phyloP scores from a whole-genome alignment of 1,284 basidiomycete species.

The Taiwanofungus camphoratus region DNA sequence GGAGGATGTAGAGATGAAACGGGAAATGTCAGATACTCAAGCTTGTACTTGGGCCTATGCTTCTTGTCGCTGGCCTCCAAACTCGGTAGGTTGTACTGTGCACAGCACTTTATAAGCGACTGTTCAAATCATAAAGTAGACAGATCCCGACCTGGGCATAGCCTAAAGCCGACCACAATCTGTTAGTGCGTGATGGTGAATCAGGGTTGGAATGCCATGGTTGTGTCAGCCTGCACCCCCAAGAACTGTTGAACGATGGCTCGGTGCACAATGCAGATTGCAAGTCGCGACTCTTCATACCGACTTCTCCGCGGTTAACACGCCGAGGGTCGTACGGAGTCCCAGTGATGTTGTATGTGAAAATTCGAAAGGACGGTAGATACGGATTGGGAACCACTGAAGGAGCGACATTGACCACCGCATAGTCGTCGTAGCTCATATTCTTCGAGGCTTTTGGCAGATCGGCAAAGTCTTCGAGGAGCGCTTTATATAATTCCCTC shows the following conservation, averaged over 20 bases:
- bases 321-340: slow-evolving; percentile 23
- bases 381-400: slow-evolving; percentile 87
- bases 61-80: slow-evolving; percentile 49
- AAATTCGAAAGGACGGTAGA: slow-evolving; percentile 78
- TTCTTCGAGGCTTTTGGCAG: slow-evolving; percentile 48
- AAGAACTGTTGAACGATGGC: slow-evolving; percentile 32
- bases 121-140: background rate
- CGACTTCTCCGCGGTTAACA: slow-evolving; percentile 35
- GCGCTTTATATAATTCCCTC: slow-evolving; percentile 42
- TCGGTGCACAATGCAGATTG: background rate
- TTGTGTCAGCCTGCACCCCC: slow-evolving; percentile 53
- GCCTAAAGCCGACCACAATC: slow-evolving; percentile 68
- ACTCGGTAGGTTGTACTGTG: slow-evolving; percentile 73
- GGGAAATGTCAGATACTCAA: slow-evolving; percentile 76
- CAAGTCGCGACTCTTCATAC: too few species aligned
- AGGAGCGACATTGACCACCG: slow-evolving; percentile 73
- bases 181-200: slow-evolving; percentile 71
- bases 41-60: slow-evolving; percentile 57
- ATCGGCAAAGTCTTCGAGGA: slow-evolving; percentile 51
- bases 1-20: slow-evolving; percentile 33
- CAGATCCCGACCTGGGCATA: slow-evolving; percentile 64
- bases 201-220: slow-evolving; percentile 57
- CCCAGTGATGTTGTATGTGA: slow-evolving; percentile 71
- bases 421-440: slow-evolving; percentile 61
- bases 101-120: background rate